Percentiles rank a stretch among this genome's conserved stretches.
Evolutionary conservation across 2,329 filamentous ascomycete genomes (phyloP).

Genomic region (Fusarium sp.): DNA sequence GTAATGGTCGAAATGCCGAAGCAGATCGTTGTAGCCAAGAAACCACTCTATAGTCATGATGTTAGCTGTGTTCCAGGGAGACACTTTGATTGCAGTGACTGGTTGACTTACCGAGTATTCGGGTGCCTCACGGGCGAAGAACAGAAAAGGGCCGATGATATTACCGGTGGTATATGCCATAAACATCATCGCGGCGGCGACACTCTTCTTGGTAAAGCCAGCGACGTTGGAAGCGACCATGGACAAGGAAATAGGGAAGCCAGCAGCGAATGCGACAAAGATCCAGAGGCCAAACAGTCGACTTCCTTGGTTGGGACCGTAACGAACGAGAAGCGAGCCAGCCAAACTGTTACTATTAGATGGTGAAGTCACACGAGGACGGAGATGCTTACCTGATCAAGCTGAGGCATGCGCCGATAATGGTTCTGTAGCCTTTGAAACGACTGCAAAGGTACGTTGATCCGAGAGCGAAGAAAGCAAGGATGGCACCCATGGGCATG

Average conservation of each 20-base stretch:
- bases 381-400: constrained; percentile 24
- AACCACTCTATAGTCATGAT: constrained; percentile 18
- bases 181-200: constrained; percentile 38
- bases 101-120: constrained; percentile 27
- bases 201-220: constrained; percentile 38
- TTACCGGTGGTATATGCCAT: constrained; percentile 34
- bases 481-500: constrained; percentile 35
- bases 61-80: not conserved
- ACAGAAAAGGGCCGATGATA: constrained; percentile 36
- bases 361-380: accelerated
- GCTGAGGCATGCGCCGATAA: constrained; percentile 26
- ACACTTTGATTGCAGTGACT: accelerated
- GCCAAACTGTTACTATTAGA: constrained; percentile 10
- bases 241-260: constrained; percentile 29
- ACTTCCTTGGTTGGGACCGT: constrained; percentile 26
- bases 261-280: constrained; percentile 36
- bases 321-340: constrained; percentile 33
- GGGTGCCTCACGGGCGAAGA: constrained; percentile 31
- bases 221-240: constrained; percentile 37
- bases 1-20: constrained; percentile 27
- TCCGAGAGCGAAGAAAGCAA: constrained; percentile 26
- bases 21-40: constrained; percentile 34
- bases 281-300: constrained; percentile 25
- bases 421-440: constrained; percentile 28
- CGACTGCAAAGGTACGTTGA: constrained; percentile 35